phyloP scores from a whole-genome alignment of 1,284 basidiomycete genomes.

The Polyporus tsugae region DNA sequence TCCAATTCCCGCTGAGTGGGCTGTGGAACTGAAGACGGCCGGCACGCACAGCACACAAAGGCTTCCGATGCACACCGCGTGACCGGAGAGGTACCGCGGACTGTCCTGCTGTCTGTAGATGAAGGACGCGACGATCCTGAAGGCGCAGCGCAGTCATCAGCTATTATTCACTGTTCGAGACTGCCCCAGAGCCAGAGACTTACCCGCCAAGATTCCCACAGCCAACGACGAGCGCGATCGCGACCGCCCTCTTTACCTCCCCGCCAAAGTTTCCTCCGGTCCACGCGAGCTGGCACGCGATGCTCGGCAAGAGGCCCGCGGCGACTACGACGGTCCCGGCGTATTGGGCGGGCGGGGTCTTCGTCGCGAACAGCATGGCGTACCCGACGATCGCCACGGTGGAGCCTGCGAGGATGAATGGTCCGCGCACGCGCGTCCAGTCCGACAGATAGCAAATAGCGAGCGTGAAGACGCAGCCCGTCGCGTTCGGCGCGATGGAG shows the following conservation, averaged over 20 bases:
- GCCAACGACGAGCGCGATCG: conserved; percentile 70
- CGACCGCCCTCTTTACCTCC: conserved; percentile 73
- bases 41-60: conserved; percentile 18
- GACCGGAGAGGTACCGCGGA: conserved; percentile 28
- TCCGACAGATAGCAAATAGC: conserved; percentile 18
- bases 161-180: not conserved
- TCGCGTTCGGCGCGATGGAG: conserved; percentile 32
- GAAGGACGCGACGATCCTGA: conserved; percentile 29
- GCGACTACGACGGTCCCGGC: conserved; percentile 66
- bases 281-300: conserved; percentile 67
- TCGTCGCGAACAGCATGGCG: conserved; percentile 61
- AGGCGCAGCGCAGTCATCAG: not conserved
- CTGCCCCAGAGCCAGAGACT: not conserved
- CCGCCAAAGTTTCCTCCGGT: conserved; percentile 72
- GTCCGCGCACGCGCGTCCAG: conserved; percentile 45
- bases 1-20: too few relatives aligned
- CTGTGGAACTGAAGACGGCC: not conserved
- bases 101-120: conserved; percentile 30
- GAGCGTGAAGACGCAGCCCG: conserved; percentile 26
- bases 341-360: conserved; percentile 61
- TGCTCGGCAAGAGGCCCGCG: conserved; percentile 67
- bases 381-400: conserved; percentile 67
- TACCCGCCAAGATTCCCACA: conserved; percentile 67
- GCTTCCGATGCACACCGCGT: conserved; percentile 24
- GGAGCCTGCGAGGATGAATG: conserved; percentile 64